phyloP scores from a whole-genome alignment of 2,329 filamentous ascomycete genomes.

The Penicillium sp. region DNA sequence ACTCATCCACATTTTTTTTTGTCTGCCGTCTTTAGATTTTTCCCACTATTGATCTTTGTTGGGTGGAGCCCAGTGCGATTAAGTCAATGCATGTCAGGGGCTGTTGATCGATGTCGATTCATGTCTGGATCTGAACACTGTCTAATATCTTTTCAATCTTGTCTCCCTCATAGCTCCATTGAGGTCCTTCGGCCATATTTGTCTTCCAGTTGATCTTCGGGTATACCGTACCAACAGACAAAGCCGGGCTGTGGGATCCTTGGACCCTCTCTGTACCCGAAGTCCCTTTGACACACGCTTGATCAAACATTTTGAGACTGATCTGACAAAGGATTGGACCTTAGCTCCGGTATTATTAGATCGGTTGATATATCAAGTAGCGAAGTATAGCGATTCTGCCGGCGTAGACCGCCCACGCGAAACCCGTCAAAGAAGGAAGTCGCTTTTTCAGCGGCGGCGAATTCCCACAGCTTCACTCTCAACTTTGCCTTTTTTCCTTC shows the following conservation, averaged over 20 bases:
- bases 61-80: not conserved
- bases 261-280: not conserved
- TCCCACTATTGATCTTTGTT: not conserved
- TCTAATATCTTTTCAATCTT: not conserved
- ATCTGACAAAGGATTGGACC: too few relatives aligned
- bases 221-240: not conserved
- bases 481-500: slow-evolving; percentile 13
- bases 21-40: not conserved
- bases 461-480: slow-evolving; percentile 26
- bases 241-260: not conserved
- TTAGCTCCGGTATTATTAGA: not conserved
- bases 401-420: slow-evolving; percentile 19
- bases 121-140: not conserved
- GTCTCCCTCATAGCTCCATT: not conserved
- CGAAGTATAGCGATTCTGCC: slow-evolving; percentile 20
- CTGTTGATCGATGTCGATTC: not conserved
- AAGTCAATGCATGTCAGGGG: not conserved
- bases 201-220: not conserved
- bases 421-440: slow-evolving; percentile 28
- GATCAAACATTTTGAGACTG: too few relatives aligned
- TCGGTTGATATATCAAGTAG: not conserved
- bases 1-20: not conserved
- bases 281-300: too few relatives aligned
- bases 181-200: not conserved
- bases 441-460: slow-evolving; percentile 31